These are phyloP conservation scores for Podila clonocystis DNA, from an alignment of 192 early-diverging fungal species.

Conservation along the genomic window DNA sequence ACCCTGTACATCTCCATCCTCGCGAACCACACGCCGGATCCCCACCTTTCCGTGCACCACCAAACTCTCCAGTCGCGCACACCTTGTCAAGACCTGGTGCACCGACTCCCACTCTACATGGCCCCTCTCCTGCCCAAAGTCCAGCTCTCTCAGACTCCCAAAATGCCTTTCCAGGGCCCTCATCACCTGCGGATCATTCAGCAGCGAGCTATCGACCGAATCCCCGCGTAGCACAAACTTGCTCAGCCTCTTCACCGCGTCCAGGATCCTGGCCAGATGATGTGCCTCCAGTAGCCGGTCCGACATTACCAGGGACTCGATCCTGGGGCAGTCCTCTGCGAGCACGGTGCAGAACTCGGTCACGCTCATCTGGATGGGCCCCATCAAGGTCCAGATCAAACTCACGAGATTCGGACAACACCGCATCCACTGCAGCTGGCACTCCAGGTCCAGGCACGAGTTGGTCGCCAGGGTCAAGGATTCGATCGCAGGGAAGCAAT, in stretches of 20 bases:
- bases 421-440: slow-evolving; percentile 8
- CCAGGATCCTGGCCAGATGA: slow-evolving; percentile 1
- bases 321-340: background rate
- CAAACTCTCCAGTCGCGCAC: slow-evolving; percentile 5
- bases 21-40: background rate
- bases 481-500: background rate
- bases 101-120: slow-evolving; percentile 6
- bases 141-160: background rate
- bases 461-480: slow-evolving; percentile 14
- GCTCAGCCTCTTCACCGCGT: background rate
- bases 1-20: background rate
- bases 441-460: background rate
- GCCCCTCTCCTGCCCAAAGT: slow-evolving; percentile 10
- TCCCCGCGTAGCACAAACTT: slow-evolving; percentile 8
- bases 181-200: slow-evolving; percentile 17
- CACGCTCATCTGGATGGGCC: background rate
- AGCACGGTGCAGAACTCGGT: slow-evolving; percentile 12
- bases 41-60: slow-evolving; percentile 13
- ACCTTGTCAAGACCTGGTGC: slow-evolving; percentile 2
- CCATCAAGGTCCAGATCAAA: slow-evolving; percentile 12
- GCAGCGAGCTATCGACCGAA: slow-evolving; percentile 1
- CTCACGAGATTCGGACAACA: slow-evolving; percentile 6
- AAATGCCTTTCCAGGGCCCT: slow-evolving; percentile 2
- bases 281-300: slow-evolving; percentile 2
- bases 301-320: slow-evolving; percentile 1